These are phyloP conservation scores for Arthroderma sp. DNA, from an alignment of 2,329 filamentous ascomycete genomes.

Conservation along the genomic window DNA sequence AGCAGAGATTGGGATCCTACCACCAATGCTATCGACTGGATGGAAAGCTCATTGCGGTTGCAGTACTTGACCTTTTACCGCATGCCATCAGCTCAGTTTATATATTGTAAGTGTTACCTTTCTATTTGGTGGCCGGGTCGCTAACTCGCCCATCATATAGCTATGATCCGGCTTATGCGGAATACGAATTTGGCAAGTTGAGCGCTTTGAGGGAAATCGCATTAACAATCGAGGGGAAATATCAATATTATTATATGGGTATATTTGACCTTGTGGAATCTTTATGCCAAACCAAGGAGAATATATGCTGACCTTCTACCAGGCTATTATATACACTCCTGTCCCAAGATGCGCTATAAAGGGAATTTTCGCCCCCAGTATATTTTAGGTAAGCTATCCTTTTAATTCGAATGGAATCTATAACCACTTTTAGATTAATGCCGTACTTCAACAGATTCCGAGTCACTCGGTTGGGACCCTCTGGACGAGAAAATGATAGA, in stretches of 20 bases:
- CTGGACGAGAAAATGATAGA: conserved; percentile 29
- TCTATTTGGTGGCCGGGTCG: not conserved
- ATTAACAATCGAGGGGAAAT: conserved; percentile 41
- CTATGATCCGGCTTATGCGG: conserved; percentile 48
- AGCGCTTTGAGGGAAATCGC: conserved; percentile 48
- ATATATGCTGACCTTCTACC: conserved; percentile 1
- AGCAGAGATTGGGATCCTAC: conserved; percentile 35
- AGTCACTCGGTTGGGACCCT: conserved; percentile 32
- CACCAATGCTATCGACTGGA: conserved; percentile 40
- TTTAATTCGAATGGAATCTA: too few species aligned
- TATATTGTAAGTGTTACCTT: conserved; percentile 28
- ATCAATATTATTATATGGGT: conserved; percentile 55
- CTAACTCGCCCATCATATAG: conserved; percentile 14
- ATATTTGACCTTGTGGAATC: conserved; percentile 6
- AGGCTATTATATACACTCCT: conserved; percentile 51
- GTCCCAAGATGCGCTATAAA: conserved; percentile 41
- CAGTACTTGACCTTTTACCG: conserved; percentile 35
- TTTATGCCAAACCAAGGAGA: not conserved
- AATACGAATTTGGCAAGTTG: conserved; percentile 51
- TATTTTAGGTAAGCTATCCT: conserved; percentile 30
- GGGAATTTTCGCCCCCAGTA: conserved; percentile 34
- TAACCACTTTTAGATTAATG: not conserved
- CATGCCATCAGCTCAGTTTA: conserved; percentile 38
- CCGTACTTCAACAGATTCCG: conserved; percentile 27
- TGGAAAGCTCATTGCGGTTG: conserved; percentile 36